Base-by-base conservation (phyloP, 225 moss, liverwort and hornwort species). In the Polytrichum formosum region DNA sequence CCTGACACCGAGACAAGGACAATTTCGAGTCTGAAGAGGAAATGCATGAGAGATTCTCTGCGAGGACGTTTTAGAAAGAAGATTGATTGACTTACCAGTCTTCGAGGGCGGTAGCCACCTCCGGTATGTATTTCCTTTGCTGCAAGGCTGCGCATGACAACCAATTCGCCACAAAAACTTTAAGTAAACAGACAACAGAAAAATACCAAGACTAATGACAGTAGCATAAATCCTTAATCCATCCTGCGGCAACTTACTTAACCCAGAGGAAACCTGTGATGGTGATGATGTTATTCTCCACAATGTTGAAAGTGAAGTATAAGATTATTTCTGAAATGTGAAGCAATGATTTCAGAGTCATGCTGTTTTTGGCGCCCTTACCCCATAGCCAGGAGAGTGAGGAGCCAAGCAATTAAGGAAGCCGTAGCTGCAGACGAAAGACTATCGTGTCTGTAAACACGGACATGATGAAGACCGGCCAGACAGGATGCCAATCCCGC, bases 361-460 rank as follows among this genome's bases (percentile, higher is more conserved):
- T 25, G 27, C 6, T 64, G 4, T 5, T 9, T 55, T 28, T 30
- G n/a, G 54, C 16, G 13, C 13, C 13, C 76, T 63, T 54, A 85
- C 85, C 85, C 85, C 46, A 46, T 46, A 46, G 46, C 66, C 66
- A 67, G 46, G 66, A 30, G 16, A 67, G 31, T 35, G 22, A 67
- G 18, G 46, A 33, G 18, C 31, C 37, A 46, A 46, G 46, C 46
- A 46, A 46, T 46, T 16, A 46, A 46, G 46, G 46, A 46, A 46
- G 46, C 46, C n/a, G 66, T 37, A 25, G 31, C 20, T 5, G 66
- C 66, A 13, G 66, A 19, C 20, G 66, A 18, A 46, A 67, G 31
- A 17, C 66, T 67, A 22, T 35, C 66, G 20, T n/a, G n/a, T 21
- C 66, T 53, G 27, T 20, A 67, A n/a, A 67, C 66, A 16, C 66